phyloP scores from a whole-genome alignment of 352 stramenopile species.

The Blastocystis sp. region DNA sequence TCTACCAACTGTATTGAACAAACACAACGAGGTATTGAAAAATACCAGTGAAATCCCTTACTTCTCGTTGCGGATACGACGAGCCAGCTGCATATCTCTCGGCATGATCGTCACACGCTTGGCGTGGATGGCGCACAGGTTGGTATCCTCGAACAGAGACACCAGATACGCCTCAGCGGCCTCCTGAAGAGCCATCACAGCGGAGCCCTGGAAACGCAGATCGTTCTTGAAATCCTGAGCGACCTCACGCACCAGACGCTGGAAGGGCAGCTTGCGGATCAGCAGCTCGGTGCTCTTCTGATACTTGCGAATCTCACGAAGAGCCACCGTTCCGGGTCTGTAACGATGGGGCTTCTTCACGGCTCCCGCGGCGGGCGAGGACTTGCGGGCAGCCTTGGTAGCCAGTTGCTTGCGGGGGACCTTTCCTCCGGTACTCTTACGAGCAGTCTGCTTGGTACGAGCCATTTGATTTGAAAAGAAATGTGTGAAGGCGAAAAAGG shows the following conservation, averaged over 20 bases:
- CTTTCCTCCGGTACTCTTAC: conserved; percentile 84
- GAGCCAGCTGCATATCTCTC: conserved; percentile 80
- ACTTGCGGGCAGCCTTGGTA: conserved; percentile 79
- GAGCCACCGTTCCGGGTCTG: conserved; percentile 61
- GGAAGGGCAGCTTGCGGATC: conserved; percentile 69
- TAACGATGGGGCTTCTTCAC: conserved; percentile 80
- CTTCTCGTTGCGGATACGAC: conserved; percentile 71
- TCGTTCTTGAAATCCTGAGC: conserved; percentile 82
- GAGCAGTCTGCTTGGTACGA: conserved; percentile 88
- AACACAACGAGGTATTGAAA: not conserved
- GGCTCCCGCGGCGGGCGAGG: conserved; percentile 75
- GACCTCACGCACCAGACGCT: conserved; percentile 65
- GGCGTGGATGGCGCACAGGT: conserved; percentile 79
- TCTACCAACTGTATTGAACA: not conserved
- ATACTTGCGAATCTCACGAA: conserved; percentile 87
- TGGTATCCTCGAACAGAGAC: conserved; percentile 79
- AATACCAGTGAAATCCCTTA: conserved; percentile 34
- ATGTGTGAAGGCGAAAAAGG: not conserved
- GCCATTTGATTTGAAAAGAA: conserved; percentile 61
- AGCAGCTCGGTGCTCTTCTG: conserved; percentile 87
- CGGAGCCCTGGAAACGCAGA: conserved; percentile 85
- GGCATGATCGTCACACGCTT: conserved; percentile 86
- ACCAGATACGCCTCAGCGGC: conserved; percentile 79
- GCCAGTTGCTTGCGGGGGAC: conserved; percentile 82
- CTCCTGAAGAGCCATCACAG: conserved; percentile 80